Base-by-base conservation (phyloP, 345 rosid species). In the Syzygium jambos region DNA sequence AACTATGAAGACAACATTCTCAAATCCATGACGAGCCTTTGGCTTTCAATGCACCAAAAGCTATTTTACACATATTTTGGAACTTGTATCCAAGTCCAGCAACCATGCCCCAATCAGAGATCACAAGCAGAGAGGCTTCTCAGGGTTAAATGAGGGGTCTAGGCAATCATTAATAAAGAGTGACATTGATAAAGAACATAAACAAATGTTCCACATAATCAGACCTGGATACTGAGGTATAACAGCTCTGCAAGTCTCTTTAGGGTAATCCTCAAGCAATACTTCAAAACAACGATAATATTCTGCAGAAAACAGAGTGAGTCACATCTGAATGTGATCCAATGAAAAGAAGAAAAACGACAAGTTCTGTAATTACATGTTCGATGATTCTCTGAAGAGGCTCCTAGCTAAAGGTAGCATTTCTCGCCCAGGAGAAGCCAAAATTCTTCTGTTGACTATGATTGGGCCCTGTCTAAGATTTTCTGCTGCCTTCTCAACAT, bases 401-500 rank as follows among this genome's bases (percentile, higher is more conserved):
- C 46, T 43, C 46, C 46, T 43, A 43, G 46, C 46, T 43, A 43
- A 43, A 43, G 46, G 46, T 43, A 43, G 46, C 46, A 5, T 43
- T 6, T 43, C 5, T 43, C 1, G 46, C 46, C 46, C 46, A 43
- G 46, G 46, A 43, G 46, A 43, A 43, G 46, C 46, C 46, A 43
- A 43, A 43, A 43, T 43, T 43, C 46, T 43, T 43, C 46, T 43
- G 46, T 43, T 43, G 46, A 43, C 46, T 43, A 43, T 5, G 46
- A 43, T 43, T 43, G 46, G 46, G 46, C 46, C 46, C 65, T 91
- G 96, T 89, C 92, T 95, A 86, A 97, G 91, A 93, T 97, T 98
- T 90, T 94, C 99, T 19, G 96, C 97, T 61, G 99, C 99, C 92
- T 95, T 97, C 87, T 94, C 96, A 87, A 92, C 96, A 93, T 96